phyloP scores from a whole-genome alignment of 805 yeast species.

The Saturnispora diversa region DNA sequence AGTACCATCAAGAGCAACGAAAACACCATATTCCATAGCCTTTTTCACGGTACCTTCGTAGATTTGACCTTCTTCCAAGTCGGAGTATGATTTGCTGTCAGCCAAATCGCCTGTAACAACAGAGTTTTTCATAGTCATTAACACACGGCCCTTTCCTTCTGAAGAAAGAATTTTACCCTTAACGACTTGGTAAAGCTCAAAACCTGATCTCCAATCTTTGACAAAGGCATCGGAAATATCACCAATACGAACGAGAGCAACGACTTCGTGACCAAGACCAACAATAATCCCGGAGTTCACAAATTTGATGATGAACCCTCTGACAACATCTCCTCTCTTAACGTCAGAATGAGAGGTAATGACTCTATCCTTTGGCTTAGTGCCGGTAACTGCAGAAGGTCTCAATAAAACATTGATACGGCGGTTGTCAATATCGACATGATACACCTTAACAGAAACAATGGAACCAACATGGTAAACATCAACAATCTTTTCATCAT shows the following conservation, averaged over 20 bases:
- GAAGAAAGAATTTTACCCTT: slow-evolving; percentile 63
- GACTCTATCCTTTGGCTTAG: slow-evolving; percentile 41
- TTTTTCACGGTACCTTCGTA: slow-evolving; percentile 71
- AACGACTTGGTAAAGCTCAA: slow-evolving; percentile 63
- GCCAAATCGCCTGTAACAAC: slow-evolving; percentile 66
- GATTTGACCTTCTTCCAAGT: slow-evolving; percentile 60
- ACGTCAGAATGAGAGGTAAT: slow-evolving; percentile 46
- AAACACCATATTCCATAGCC: slow-evolving; percentile 85
- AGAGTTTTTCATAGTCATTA: slow-evolving; percentile 73
- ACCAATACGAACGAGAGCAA: slow-evolving; percentile 72
- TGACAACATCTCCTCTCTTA: slow-evolving; percentile 60
- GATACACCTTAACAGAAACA: slow-evolving; percentile 47
- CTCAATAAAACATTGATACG: slow-evolving; percentile 62
- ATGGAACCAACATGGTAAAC: slow-evolving; percentile 44
- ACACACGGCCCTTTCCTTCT: slow-evolving; percentile 53
- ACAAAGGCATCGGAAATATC: slow-evolving; percentile 75
- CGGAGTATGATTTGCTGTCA: slow-evolving; percentile 53
- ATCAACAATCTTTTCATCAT: slow-evolving; percentile 42
- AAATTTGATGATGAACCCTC: slow-evolving; percentile 73
- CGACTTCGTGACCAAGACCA: slow-evolving; percentile 58
- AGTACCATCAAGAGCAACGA: slow-evolving; percentile 71
- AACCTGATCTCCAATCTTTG: slow-evolving; percentile 82
- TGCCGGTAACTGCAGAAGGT: slow-evolving; percentile 20
- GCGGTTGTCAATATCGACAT: slow-evolving; percentile 39
- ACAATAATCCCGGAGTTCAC: slow-evolving; percentile 74